Evolutionary conservation across 2,329 filamentous ascomycete genomes (phyloP).

Genomic region (Trichoderma afroharzianum): DNA sequence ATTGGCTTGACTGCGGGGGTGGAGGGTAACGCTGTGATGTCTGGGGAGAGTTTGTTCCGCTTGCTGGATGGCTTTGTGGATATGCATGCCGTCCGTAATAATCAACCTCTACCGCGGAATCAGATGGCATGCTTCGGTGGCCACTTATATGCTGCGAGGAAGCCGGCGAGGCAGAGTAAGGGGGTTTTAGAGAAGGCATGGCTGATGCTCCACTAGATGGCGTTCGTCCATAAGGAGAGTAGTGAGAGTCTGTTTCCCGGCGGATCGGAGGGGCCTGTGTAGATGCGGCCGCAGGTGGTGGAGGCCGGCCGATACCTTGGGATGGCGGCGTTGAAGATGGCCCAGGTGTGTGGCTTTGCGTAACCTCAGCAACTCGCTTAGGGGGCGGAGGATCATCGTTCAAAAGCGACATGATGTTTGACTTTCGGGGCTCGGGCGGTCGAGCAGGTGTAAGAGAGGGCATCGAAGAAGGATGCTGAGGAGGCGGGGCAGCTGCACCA

Average conservation of each 20-base stretch:
- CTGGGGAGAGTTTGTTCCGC: constrained; percentile 45
- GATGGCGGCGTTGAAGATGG: constrained; percentile 51
- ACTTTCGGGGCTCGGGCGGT: constrained; percentile 53
- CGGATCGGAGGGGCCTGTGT: constrained; percentile 42
- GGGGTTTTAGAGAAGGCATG: constrained; percentile 55
- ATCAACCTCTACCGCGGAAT: constrained; percentile 41
- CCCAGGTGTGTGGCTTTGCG: constrained; percentile 32
- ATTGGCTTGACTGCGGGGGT: constrained; percentile 36
- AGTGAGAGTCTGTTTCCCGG: constrained; percentile 48
- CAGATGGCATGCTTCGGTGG: constrained; percentile 40
- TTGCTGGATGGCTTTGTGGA: constrained; percentile 33
- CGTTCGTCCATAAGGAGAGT: constrained; percentile 42
- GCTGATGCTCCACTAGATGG: constrained; percentile 37
- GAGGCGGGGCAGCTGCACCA: constrained; percentile 25
- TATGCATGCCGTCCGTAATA: constrained; percentile 45
- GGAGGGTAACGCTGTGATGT: constrained; percentile 45
- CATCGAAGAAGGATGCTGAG: constrained; percentile 30
- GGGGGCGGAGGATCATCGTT: constrained; percentile 55
- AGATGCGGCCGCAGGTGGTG: constrained; percentile 38
- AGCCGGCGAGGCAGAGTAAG: constrained; percentile 46
- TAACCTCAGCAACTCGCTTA: constrained; percentile 51
- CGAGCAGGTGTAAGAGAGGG: constrained; percentile 36
- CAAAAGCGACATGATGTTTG: constrained; percentile 60
- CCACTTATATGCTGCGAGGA: constrained; percentile 45
- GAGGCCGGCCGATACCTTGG: constrained; percentile 40